Evolutionary conservation across 106 monocot species (phyloP).

Genomic region (Narthecium ossifragum): DNA sequence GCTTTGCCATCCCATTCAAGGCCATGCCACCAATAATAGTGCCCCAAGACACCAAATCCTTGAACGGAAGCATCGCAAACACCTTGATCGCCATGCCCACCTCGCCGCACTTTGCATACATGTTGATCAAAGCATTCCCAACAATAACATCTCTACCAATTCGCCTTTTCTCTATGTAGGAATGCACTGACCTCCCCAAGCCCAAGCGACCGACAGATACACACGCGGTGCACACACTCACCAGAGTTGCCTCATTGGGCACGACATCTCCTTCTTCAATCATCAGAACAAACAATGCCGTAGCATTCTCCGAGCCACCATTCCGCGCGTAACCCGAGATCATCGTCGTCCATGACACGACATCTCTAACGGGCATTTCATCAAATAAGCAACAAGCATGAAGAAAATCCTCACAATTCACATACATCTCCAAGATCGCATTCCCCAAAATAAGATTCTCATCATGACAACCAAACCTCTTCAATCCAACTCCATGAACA

Average conservation of each 20-base stretch:
- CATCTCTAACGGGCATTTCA: no score
- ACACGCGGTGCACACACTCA: constrained; percentile 30
- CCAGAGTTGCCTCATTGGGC: constrained; percentile 46
- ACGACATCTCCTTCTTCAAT: constrained; percentile 17
- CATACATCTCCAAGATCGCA: constrained; percentile 43
- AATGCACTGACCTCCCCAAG: constrained; percentile 29
- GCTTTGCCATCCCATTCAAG: constrained; percentile 18
- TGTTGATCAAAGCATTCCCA: constrained; percentile 41
- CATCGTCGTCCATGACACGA: no score
- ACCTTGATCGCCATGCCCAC: constrained; percentile 19
- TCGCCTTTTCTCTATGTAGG: constrained; percentile 12
- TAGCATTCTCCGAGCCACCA: constrained; percentile 16
- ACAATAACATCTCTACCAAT: constrained; percentile 15
- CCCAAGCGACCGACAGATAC: constrained; percentile 24
- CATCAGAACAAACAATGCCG: constrained; percentile 21
- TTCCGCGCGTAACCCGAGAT: no score
- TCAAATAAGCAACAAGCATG: constrained; percentile 34
- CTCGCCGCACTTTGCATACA: constrained; percentile 74
- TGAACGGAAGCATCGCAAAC: constrained; percentile 14
- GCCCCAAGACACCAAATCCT: constrained; percentile 48
- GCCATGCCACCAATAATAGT: constrained; percentile 40
- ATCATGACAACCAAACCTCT: constrained; percentile 9
- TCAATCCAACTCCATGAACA: constrained; percentile 33
- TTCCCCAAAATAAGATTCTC: constrained; percentile 29
- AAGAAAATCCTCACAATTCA: constrained; percentile 17